Evolutionary conservation across 805 yeast species (phyloP).

Genomic region (Cyberlindnera xishuangbannaensis): DNA sequence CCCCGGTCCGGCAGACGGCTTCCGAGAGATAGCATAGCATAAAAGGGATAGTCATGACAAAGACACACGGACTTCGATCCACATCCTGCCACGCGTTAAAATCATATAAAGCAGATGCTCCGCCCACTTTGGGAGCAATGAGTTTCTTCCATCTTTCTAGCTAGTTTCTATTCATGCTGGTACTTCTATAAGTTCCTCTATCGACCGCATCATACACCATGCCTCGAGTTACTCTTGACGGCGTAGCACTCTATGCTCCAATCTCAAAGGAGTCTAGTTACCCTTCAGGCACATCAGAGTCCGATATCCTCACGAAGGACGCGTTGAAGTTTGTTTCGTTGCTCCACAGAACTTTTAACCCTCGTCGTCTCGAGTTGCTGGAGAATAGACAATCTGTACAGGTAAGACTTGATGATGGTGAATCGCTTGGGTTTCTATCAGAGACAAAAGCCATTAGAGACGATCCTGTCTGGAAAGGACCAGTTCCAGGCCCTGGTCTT

Average conservation of each 20-base stretch:
- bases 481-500: constrained; percentile 65
- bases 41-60: too few species aligned
- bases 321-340: constrained; percentile 64
- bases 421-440: constrained; percentile 50
- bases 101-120: too few species aligned
- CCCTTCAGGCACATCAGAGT: constrained; percentile 35
- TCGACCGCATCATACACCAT: constrained; percentile 9
- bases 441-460: constrained; percentile 64
- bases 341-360: constrained; percentile 67
- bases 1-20: too few species aligned
- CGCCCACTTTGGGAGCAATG: too few species aligned
- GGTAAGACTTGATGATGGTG: constrained; percentile 52
- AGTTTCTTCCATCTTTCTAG: too few species aligned
- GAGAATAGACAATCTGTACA: constrained; percentile 58
- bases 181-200: too few species aligned
- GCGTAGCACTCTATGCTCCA: constrained; percentile 32
- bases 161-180: too few species aligned
- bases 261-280: constrained; percentile 26
- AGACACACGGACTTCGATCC: too few species aligned
- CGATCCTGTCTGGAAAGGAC: constrained; percentile 73
- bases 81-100: too few species aligned
- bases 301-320: constrained; percentile 33
- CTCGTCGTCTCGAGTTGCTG: constrained; percentile 49
- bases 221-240: constrained; percentile 24
- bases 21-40: too few species aligned